These are phyloP conservation scores for Apiospora kogelbergensis DNA, from an alignment of 2,329 filamentous ascomycete species.

Conservation along the genomic window DNA sequence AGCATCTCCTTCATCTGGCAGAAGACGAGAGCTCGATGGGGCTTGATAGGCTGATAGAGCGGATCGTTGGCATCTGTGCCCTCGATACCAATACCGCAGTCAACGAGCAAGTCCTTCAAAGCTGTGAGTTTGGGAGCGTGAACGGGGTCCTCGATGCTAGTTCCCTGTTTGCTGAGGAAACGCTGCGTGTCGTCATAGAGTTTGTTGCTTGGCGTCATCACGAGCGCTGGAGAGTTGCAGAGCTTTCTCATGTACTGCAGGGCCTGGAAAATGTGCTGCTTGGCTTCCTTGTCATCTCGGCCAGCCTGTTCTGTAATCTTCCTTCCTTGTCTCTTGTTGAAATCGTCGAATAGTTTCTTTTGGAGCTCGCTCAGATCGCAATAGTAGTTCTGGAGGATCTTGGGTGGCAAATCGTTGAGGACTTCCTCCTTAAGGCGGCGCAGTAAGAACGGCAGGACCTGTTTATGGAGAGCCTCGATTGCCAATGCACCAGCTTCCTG, in stretches of 20 bases:
- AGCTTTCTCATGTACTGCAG: conserved; percentile 99
- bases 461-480: conserved; percentile 97
- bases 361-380: conserved; percentile 96
- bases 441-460: conserved; percentile 93
- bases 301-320: conserved; percentile 82
- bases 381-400: conserved; percentile 99
- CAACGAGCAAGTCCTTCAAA: conserved; percentile 89
- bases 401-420: conserved; percentile 90
- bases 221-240: conserved; percentile 94
- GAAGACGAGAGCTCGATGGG: conserved; percentile 93
- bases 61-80: conserved; percentile 59
- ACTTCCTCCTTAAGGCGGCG: conserved; percentile 97
- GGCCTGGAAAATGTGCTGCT: conserved; percentile 98
- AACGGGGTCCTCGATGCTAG: conserved; percentile 76
- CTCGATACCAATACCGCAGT: conserved; percentile 91
- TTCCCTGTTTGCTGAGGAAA: conserved; percentile 75
- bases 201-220: conserved; percentile 91
- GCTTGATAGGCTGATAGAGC: conserved; percentile 81
- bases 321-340: conserved; percentile 89
- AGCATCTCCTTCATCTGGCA: conserved; percentile 99
- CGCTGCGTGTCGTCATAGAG: conserved; percentile 86
- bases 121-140: conserved; percentile 94
- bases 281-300: conserved; percentile 85
- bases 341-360: conserved; percentile 93
- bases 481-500: conserved; percentile 95